Conservation (phyloP, 768 basidiomycete genomes). For the Tricholoma matsutake region DNA sequence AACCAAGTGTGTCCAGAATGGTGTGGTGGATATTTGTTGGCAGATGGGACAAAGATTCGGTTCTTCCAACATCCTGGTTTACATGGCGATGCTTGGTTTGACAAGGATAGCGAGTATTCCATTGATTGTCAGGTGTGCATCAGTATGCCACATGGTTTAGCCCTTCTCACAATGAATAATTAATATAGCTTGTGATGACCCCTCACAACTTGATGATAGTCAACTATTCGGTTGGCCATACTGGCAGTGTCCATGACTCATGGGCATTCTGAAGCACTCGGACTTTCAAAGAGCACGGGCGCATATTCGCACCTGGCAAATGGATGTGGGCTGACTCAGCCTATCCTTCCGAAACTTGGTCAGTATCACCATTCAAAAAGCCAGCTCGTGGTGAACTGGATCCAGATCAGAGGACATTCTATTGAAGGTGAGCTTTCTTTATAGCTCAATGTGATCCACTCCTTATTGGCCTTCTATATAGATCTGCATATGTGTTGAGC, state of each 20-base stretch:
- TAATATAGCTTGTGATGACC: background rate
- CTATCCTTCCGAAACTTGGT: background rate
- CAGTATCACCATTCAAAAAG: conserved; percentile 1
- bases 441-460: no score
- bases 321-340: conserved; percentile 1
- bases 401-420: conserved; percentile 2
- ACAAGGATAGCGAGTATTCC: conserved; percentile 13
- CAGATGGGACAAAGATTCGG: conserved; percentile 21
- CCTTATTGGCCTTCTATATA: no score
- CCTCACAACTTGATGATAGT: conserved; percentile 2
- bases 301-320: background rate
- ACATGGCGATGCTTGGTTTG: conserved; percentile 20
- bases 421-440: background rate
- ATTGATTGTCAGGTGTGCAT: background rate
- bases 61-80: conserved; percentile 22
- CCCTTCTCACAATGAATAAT: background rate
- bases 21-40: conserved; percentile 14
- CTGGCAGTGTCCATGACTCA: conserved; percentile 1
- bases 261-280: background rate
- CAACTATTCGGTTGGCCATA: background rate
- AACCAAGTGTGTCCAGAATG: background rate
- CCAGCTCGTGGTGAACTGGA: background rate
- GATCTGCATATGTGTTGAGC: no score
- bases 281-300: background rate
- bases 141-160: background rate